phyloP scores from a whole-genome alignment of 495 filamentous ascomycete species.

The Trichocladium antarcticum region DNA sequence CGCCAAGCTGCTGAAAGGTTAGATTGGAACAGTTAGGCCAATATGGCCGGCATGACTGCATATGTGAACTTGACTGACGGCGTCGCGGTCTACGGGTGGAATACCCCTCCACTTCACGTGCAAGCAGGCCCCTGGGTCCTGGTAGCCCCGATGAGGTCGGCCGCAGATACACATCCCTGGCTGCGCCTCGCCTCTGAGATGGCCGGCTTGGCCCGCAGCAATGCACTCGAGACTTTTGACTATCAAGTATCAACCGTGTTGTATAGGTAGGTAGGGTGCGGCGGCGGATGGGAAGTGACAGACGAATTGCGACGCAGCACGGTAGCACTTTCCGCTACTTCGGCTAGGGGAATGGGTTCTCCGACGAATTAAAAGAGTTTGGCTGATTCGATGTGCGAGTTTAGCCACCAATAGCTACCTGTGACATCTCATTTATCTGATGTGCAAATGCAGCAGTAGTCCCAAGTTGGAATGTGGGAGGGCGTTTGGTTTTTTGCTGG shows the following conservation, averaged over 20 bases:
- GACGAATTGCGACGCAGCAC: neutral
- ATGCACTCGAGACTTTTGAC: too few species aligned
- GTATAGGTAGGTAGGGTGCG: too few species aligned
- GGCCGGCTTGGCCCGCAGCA: neutral
- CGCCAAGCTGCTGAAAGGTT: neutral
- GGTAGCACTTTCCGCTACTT: neutral
- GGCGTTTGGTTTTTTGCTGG: neutral
- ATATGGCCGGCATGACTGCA: too few species aligned
- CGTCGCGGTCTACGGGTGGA: neutral
- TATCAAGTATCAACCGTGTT: too few species aligned
- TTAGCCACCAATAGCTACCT: conserved; percentile 21
- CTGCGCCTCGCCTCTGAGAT: conserved; percentile 14
- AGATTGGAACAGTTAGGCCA: too few species aligned
- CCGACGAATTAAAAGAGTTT: conserved; percentile 26
- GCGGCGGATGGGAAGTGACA: conserved; percentile 17
- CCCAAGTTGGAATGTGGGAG: conserved; percentile 4
- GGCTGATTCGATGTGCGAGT: conserved; percentile 31
- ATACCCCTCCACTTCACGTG: conserved; percentile 16
- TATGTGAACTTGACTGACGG: too few species aligned
- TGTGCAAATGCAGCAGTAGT: conserved; percentile 20
- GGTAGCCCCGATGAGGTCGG: too few species aligned
- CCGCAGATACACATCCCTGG: too few species aligned
- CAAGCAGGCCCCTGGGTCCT: conserved; percentile 8
- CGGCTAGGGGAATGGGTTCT: neutral
- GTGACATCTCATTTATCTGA: conserved; percentile 14